Evolutionary conservation across 306 rosid species (phyloP).

Genomic region (Cyamopsis tetragonoloba): DNA sequence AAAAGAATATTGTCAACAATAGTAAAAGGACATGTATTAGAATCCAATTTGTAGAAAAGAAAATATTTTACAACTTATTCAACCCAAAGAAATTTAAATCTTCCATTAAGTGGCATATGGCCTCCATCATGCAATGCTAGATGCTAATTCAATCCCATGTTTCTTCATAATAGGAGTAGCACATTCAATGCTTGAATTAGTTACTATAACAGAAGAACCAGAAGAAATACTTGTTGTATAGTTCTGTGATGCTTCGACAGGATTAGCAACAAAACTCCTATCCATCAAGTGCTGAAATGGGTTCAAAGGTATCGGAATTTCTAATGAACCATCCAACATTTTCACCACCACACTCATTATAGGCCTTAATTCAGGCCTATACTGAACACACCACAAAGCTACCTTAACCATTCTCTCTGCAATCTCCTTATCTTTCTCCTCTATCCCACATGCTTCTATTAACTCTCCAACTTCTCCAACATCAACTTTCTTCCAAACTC

Average conservation of each 20-base stretch:
- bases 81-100: too few relatives aligned
- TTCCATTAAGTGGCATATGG: not conserved
- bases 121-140: not conserved
- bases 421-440: slow-evolving; percentile 26
- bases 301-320: slow-evolving; percentile 31
- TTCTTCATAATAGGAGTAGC: not conserved
- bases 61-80: too few relatives aligned
- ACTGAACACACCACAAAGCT: slow-evolving; percentile 49
- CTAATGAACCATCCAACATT: slow-evolving; percentile 43
- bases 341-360: slow-evolving; percentile 43
- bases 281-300: slow-evolving; percentile 33
- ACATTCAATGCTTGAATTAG: not conserved
- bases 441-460: slow-evolving; percentile 30
- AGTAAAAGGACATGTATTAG: too few relatives aligned
- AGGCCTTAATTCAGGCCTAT: slow-evolving; percentile 47
- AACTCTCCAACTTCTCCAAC: slow-evolving; percentile 15
- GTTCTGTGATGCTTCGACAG: not conserved
- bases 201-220: not conserved
- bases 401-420: slow-evolving; percentile 39
- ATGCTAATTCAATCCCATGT: slow-evolving; percentile 7
- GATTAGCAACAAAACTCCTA: not conserved
- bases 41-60: too few relatives aligned
- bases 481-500: slow-evolving; percentile 39
- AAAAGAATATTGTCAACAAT: too few relatives aligned
- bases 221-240: not conserved